A percentile compares a stretch with the other conserved stretches of the same genome.
Conservation (phyloP, 768 basidiomycete species). For the Hericium erinaceus region DNA sequence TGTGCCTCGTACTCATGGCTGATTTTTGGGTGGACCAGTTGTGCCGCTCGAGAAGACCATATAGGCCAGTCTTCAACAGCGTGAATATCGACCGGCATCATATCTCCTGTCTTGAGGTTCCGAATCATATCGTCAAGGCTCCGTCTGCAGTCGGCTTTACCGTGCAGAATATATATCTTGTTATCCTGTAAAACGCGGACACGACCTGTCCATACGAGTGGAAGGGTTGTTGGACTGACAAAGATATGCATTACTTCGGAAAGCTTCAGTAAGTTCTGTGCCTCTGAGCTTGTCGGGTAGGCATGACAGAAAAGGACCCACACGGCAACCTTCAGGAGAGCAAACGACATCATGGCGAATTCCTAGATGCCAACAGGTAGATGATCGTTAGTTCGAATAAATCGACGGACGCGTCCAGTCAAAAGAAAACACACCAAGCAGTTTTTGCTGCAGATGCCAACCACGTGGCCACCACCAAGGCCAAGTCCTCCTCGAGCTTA, state of each 20-base stretch:
- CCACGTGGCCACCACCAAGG: constrained; percentile 40
- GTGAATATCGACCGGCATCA: constrained; percentile 25
- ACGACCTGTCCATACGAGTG: constrained; percentile 30
- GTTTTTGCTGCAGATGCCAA: constrained; percentile 66
- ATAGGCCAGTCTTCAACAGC: constrained; percentile 43
- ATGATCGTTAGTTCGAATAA: too few species aligned
- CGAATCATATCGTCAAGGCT: constrained; percentile 40
- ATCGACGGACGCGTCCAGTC: too few species aligned
- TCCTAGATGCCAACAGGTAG: constrained; percentile 24
- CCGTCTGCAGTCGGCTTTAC: constrained; percentile 28
- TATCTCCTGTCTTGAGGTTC: constrained; percentile 33
- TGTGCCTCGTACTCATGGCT: background rate
- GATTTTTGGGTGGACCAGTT: constrained; percentile 68
- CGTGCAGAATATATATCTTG: constrained; percentile 41
- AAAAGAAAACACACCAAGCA: constrained; percentile 40
- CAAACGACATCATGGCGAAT: constrained; percentile 46
- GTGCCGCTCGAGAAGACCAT: constrained; percentile 74
- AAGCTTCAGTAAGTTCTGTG: constrained; percentile 39
- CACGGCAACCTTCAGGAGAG: constrained; percentile 38
- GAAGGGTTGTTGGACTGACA: constrained; percentile 37
- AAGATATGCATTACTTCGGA: constrained; percentile 45
- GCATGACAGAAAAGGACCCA: constrained; percentile 48
- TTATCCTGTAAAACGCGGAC: constrained; percentile 27
- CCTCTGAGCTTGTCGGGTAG: constrained; percentile 40
- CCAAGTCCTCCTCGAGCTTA: constrained; percentile 46